phyloP scores from a whole-genome alignment of 139 green algal genomes.

The Astrephomene gubernaculifera region DNA sequence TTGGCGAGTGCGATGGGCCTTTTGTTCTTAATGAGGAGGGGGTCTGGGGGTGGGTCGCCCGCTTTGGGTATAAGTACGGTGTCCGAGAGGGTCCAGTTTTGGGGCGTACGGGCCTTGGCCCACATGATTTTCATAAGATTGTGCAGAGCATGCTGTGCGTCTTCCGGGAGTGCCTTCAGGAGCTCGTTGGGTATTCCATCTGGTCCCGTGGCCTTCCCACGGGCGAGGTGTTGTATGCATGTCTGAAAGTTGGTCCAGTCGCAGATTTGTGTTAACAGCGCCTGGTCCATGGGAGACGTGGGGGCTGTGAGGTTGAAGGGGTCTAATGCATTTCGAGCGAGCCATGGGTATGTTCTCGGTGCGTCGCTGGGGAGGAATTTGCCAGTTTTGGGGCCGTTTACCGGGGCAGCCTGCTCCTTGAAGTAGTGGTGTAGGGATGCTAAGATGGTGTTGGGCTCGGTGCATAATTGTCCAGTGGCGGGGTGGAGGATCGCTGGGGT shows the following conservation, averaged over 20 bases:
- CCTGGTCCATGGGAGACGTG: not conserved
- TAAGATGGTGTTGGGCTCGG: not conserved
- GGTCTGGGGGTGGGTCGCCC: slow-evolving; percentile 41
- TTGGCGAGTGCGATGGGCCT: slow-evolving; percentile 44
- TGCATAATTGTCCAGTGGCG: not conserved
- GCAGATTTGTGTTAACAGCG: not conserved
- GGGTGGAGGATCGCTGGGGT: not conserved
- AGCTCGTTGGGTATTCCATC: slow-evolving; percentile 56
- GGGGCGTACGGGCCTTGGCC: slow-evolving; percentile 46
- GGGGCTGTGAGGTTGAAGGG: not conserved
- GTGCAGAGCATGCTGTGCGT: slow-evolving; percentile 9
- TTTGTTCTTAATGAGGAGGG: slow-evolving; percentile 43
- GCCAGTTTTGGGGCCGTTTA: not conserved
- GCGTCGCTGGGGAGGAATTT: not conserved
- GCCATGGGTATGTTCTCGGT: not conserved
- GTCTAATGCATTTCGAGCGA: not conserved
- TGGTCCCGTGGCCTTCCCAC: slow-evolving; percentile 44
- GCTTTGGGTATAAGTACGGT: slow-evolving; percentile 56
- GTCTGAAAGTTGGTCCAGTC: not conserved
- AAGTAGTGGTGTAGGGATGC: not conserved
- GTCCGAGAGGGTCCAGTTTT: slow-evolving; percentile 41
- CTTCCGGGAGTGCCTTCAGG: slow-evolving; percentile 38
- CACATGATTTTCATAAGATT: slow-evolving; percentile 33
- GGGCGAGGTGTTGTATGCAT: slow-evolving; percentile 10
- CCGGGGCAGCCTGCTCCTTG: not conserved